phyloP scores from a whole-genome alignment of 208 protist genomes.

The Trichomonas vaginalis region DNA sequence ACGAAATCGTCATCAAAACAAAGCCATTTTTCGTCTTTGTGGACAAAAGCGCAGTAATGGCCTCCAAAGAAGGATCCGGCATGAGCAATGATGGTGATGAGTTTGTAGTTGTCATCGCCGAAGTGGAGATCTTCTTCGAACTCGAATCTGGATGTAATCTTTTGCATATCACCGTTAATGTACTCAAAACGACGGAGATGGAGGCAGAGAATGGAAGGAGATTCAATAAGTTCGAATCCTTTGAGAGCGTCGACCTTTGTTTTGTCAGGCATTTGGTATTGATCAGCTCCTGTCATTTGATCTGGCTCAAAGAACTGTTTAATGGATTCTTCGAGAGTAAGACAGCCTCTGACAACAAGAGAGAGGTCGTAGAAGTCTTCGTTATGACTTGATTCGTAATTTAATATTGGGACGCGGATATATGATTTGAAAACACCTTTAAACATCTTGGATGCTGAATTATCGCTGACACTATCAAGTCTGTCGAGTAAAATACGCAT shows the following conservation, averaged over 20 bases:
- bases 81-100: not conserved
- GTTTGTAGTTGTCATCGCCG: not conserved
- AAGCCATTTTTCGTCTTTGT: not conserved
- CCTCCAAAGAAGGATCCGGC: not conserved
- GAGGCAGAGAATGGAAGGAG: not conserved
- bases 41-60: not conserved
- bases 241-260: not conserved
- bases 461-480: not conserved
- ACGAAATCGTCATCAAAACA: not conserved
- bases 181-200: not conserved
- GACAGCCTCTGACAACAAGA: not conserved
- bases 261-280: not conserved
- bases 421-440: not conserved
- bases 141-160: not conserved
- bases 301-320: not conserved
- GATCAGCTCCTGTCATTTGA: not conserved
- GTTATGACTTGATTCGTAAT: not conserved
- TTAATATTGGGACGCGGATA: not conserved
- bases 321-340: not conserved
- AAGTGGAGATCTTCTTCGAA: not conserved
- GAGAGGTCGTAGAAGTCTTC: not conserved
- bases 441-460: not conserved
- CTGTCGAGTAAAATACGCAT: not conserved
- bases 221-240: not conserved
- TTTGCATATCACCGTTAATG: not conserved